Base-by-base conservation (phyloP, 352 stramenopile genomes). In the Phytopythium ostracodes region DNA sequence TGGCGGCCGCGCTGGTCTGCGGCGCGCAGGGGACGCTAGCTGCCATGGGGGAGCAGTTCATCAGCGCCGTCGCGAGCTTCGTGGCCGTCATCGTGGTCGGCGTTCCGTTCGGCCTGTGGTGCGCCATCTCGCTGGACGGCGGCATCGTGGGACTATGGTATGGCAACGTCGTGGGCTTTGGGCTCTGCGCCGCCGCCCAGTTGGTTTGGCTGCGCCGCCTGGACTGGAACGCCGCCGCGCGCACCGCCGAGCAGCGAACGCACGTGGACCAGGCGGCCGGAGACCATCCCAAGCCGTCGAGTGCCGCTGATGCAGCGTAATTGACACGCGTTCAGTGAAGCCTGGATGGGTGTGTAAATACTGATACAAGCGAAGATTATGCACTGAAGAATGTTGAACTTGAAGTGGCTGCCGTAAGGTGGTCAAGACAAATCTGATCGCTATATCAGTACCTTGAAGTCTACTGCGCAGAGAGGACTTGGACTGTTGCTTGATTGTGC, bases 71-170 rank as follows among this genome's bases (percentile, higher is more conserved):
- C 11, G 33, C 44, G 14, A 42, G 29, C 33, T 62, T 56, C 18
- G 52, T 53, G 47, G 51, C 11, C 15, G 9, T 50, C n/a, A 5
- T 67, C 14, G 44, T 61, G 8, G 20, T 73, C 20, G 66, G 66
- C 22, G 43, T 73, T 2, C 66, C 67, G 1, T 42, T 70, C 11
- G 67, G 67, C 22, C 9, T 70, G 14, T 52, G 40, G 44, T 62
- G 69, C 33, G 67, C 67, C 10, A 47, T 70, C 22, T 35, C 33
- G 20, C 20, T 62, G 4, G 40, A 59, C 31, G 53, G 58, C 33
- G 67, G 67, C 22, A 63, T 73, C 35, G 59, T 70, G 14, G 67
- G 67, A 8, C 59, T 70, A 14, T 73, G 67, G 67, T 36, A 63
- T n/a, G 67, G 67, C 10, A 64, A 56, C 31, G 50, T 63, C 17